Evolutionary conservation across 805 yeast genomes (phyloP).

Genomic region (Teunomyces pallodes): DNA sequence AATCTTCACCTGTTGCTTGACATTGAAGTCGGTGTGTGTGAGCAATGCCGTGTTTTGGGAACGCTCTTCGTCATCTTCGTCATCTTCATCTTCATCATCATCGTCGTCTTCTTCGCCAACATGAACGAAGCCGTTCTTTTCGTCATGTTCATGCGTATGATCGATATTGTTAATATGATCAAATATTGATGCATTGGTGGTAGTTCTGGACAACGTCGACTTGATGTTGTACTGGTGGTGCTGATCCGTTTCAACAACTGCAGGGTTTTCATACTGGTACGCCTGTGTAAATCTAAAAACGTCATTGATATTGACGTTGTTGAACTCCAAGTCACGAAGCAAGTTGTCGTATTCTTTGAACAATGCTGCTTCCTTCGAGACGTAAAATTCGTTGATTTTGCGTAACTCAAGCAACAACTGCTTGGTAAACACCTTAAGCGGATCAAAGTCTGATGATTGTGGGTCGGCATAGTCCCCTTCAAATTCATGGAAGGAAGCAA

Average conservation of each 20-base stretch:
- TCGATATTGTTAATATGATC: slow-evolving; percentile 22
- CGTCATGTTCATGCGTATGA: slow-evolving; percentile 14
- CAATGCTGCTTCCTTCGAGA: slow-evolving; percentile 44
- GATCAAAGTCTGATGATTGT: slow-evolving; percentile 14
- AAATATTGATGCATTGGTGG: slow-evolving; percentile 24
- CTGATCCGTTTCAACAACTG: slow-evolving; percentile 10
- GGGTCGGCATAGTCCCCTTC: slow-evolving; percentile 9
- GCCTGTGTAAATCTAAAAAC: slow-evolving; percentile 25
- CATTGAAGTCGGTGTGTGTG: slow-evolving; percentile 47
- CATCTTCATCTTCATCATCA: slow-evolving; percentile 34
- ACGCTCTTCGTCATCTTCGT: slow-evolving; percentile 22
- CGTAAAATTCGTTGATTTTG: slow-evolving; percentile 54
- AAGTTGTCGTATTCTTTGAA: slow-evolving; percentile 45
- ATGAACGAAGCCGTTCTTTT: slow-evolving; percentile 11
- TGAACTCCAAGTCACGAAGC: slow-evolving; percentile 43
- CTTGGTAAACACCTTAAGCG: slow-evolving; percentile 44
- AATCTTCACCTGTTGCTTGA: slow-evolving; percentile 51
- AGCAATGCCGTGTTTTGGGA: slow-evolving; percentile 47
- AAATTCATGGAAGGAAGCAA: slow-evolving; percentile 11
- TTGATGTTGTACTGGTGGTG: slow-evolving; percentile 20
- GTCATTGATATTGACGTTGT: slow-evolving; percentile 25
- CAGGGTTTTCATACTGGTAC: slow-evolving; percentile 15
- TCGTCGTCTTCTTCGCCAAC: slow-evolving; percentile 11
- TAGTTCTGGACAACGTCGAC: slow-evolving; percentile 20
- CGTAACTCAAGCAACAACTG: slow-evolving; percentile 47